Evolutionary conservation across 225 moss, liverwort and hornwort species (phyloP).

Genomic region (Polytrichum formosum): DNA sequence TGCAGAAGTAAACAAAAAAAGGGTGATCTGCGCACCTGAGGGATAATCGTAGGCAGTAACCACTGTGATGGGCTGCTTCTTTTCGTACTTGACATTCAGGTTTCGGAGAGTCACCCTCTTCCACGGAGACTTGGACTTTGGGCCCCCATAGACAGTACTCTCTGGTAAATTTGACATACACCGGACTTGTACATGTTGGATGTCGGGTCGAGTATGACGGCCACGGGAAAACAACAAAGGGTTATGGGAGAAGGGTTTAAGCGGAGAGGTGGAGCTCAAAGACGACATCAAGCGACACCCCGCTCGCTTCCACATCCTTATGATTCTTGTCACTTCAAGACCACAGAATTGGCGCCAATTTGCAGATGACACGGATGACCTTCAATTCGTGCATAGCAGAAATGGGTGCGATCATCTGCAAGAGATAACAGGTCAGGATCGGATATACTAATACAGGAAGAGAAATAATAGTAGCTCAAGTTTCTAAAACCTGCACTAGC

Average conservation of each 20-base stretch:
- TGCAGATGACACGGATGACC: no score
- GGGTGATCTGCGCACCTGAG: conserved; percentile 31
- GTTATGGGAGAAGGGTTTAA: not conserved
- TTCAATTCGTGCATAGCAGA: no score
- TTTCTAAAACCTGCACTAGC: no score
- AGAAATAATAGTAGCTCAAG: no score
- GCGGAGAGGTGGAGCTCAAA: conserved; percentile 1
- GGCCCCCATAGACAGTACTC: conserved; percentile 80
- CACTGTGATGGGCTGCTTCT: conserved; percentile 81
- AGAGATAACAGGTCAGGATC: no score
- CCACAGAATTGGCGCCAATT: no score
- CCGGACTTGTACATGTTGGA: conserved; percentile 7
- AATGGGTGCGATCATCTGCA: no score
- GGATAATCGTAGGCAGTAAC: conserved; percentile 98
- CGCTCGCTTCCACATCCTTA: conserved; percentile 4
- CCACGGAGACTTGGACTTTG: conserved; percentile 70
- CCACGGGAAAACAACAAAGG: no score
- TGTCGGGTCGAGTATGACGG: not conserved
- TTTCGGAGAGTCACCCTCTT: conserved; percentile 86
- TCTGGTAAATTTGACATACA: conserved; percentile 88
- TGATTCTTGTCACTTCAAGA: not conserved
- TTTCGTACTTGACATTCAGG: conserved; percentile 50
- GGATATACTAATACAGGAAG: no score
- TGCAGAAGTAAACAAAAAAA: not conserved
- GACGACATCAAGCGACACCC: not conserved